Percentiles rank a stretch among this genome's conserved stretches.
Evolutionary conservation across 139 green algal genomes (phyloP).

Genomic region (Chlorella sp.): DNA sequence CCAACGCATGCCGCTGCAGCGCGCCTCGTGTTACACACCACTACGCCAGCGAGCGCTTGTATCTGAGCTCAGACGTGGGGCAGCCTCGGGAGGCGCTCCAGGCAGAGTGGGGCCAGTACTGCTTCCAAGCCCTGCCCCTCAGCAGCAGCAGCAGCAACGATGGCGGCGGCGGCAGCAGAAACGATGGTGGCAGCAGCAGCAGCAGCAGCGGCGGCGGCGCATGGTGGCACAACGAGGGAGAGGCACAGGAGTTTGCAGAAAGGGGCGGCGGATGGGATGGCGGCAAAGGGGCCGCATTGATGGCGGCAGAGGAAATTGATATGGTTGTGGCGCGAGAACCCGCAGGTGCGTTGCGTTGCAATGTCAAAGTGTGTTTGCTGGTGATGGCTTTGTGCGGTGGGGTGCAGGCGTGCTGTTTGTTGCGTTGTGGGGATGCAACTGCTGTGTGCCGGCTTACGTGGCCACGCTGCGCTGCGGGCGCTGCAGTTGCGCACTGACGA

Average conservation of each 20-base stretch:
- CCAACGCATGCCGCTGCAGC: not conserved
- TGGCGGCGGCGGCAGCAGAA: not conserved
- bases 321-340: not conserved
- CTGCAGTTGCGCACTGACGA: not conserved
- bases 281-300: too few species aligned
- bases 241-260: not conserved
- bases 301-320: not conserved
- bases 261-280: too few species aligned
- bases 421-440: not conserved
- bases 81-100: constrained; percentile 35
- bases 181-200: not conserved
- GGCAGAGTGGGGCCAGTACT: constrained; percentile 36
- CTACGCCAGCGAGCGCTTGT: constrained; percentile 67
- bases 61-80: constrained; percentile 66
- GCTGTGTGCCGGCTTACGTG: not conserved
- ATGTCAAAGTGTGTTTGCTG: not conserved
- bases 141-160: not conserved
- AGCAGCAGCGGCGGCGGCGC: not conserved
- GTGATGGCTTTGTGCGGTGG: not conserved
- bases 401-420: too few species aligned
- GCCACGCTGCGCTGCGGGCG: not conserved
- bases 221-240: not conserved
- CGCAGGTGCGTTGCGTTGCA: not conserved
- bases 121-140: constrained; percentile 32
- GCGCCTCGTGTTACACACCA: constrained; percentile 48